Conservation (phyloP, 164 flowering plant species). For the Protea cynaroides region DNA sequence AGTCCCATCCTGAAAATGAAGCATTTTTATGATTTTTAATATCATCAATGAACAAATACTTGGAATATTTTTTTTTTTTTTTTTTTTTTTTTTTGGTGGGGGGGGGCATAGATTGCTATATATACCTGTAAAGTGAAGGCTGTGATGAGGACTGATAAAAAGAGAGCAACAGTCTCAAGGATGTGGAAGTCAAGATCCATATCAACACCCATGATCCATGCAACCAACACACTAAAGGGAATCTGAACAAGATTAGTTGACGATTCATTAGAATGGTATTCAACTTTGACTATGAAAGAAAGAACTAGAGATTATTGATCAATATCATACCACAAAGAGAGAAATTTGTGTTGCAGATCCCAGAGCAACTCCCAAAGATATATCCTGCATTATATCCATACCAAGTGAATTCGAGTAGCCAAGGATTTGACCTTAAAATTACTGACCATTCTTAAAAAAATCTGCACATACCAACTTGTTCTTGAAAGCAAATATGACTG, state of each 20-base stretch:
- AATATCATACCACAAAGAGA: conserved; percentile 72
- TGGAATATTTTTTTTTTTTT: too few species aligned
- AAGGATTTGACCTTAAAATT: too few species aligned
- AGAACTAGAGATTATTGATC: neutral
- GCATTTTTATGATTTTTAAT: neutral
- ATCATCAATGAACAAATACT: too few species aligned
- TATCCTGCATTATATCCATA: conserved; percentile 53
- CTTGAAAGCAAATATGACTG: conserved; percentile 82
- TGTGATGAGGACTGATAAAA: conserved; percentile 53
- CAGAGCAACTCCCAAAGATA: conserved; percentile 78
- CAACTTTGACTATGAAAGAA: neutral
- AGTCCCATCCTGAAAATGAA: conserved; percentile 55
- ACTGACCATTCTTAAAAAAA: too few species aligned
- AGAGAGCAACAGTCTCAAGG: conserved; percentile 71
- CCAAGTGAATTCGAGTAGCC: too few species aligned
- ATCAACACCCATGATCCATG: conserved; percentile 66
- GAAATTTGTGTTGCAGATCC: conserved; percentile 94
- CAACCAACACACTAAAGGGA: conserved; percentile 58
- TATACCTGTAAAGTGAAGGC: conserved; percentile 28
- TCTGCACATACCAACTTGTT: conserved; percentile 68
- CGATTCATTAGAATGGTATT: neutral
- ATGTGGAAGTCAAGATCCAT: conserved; percentile 78
- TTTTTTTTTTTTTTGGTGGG: too few species aligned
- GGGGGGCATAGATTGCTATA: too few species aligned
- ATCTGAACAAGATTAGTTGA: conserved; percentile 36